Evolutionary conservation across 139 green algal genomes (phyloP), one percentile per base, ranked within the genome.

Genomic region (Closterium sp.): DNA sequence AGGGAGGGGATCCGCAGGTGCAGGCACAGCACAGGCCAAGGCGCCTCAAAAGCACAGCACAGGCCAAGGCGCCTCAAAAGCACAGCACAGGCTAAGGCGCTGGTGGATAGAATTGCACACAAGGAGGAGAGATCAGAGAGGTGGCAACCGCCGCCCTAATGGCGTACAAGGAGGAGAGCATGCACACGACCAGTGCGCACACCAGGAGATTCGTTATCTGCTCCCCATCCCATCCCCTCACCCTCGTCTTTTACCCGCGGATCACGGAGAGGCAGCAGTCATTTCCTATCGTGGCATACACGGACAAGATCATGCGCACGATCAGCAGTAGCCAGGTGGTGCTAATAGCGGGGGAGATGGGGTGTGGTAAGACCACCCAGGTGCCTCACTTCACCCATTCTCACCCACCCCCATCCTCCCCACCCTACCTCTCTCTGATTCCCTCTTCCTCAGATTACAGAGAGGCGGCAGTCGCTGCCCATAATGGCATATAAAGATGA

Each of bases 321-420:
- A 38, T 94, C 28, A 88, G n/a, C 66, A 88, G 36, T 95, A 10
- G 97, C 96, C 9, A 69, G 89, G 96, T 98, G 87, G 92, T 97
- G 12, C 87, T 98, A 25, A 93, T 98, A n/a, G 95, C 95, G 5
- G 97, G 97, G 2, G 96, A 97, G 88, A 98, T 96, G 5, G 97
- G 97, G 3, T 98, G 97, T 91, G 97, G 97, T 28, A 98, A 98
- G 89, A 98, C 92, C 25, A 94, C 92, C 1, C 92, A 94, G 91
- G 90, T 90, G 34, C 81, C 81, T 34, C 81, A 34, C 16, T 4
- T 32, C 28, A 8, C 3, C 5, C 81, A 16, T 34, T 86, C 10
- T 2, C 83, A 25, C 83, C 83, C 83, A 12, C 25, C 19, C 10
- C n/a, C 81, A 19, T 33, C 31, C 83, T 32, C 83, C 83, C 83